These are phyloP conservation scores for Termitomyces sp. DNA, from an alignment of 768 basidiomycete genomes.

Conservation along the genomic window DNA sequence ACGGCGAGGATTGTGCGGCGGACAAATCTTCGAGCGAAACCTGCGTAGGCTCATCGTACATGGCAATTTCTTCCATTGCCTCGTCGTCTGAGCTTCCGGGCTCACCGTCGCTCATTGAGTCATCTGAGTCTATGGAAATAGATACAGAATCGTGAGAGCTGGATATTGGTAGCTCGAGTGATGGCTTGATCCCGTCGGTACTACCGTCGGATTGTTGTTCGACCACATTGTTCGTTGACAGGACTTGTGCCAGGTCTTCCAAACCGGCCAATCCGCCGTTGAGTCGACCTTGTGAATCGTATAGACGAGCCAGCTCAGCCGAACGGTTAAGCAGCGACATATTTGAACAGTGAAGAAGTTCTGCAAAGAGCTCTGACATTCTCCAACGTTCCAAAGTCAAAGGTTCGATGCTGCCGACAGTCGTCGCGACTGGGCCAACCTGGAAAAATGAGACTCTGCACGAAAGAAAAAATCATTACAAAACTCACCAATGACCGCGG, in stretches of 20 bases:
- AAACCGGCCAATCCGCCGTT: slow-evolving; percentile 82
- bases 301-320: slow-evolving; percentile 60
- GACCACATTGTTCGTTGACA: slow-evolving; percentile 57
- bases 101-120: slow-evolving; percentile 71
- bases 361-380: slow-evolving; percentile 95
- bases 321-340: slow-evolving; percentile 93
- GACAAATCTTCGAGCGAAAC: slow-evolving; percentile 28
- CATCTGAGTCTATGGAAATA: slow-evolving; percentile 61
- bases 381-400: slow-evolving; percentile 94
- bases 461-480: neutral
- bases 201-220: slow-evolving; percentile 53
- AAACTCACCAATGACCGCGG: slow-evolving; percentile 75
- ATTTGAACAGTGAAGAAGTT: slow-evolving; percentile 95
- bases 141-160: slow-evolving; percentile 46
- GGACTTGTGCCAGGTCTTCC: slow-evolving; percentile 83
- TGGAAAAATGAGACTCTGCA: slow-evolving; percentile 19
- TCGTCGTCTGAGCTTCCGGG: slow-evolving; percentile 77
- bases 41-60: slow-evolving; percentile 55
- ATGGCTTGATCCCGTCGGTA: slow-evolving; percentile 54
- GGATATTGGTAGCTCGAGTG: slow-evolving; percentile 65
- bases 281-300: slow-evolving; percentile 78
- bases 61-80: slow-evolving; percentile 77
- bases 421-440: slow-evolving; percentile 67
- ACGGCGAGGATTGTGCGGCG: slow-evolving; percentile 27
- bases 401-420: slow-evolving; percentile 68